phyloP scores from a whole-genome alignment of 169 alveolate species.

The Ichthyophthirius multifiliis region DNA sequence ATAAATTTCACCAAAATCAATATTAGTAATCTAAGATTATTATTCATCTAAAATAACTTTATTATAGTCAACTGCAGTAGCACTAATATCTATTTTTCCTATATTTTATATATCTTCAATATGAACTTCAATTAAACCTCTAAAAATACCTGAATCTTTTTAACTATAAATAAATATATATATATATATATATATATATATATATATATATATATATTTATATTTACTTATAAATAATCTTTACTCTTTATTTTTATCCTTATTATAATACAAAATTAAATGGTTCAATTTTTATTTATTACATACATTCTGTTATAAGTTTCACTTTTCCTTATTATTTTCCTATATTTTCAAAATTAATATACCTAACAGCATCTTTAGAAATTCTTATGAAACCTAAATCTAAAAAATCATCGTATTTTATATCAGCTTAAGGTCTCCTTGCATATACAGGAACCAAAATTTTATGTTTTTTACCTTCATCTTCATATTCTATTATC shows the following conservation, averaged over 20 bases:
- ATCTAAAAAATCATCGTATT: not conserved
- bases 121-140: slow-evolving; percentile 59
- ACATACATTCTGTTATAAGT: slow-evolving; percentile 57
- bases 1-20: slow-evolving; percentile 76
- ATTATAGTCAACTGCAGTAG: slow-evolving; percentile 37
- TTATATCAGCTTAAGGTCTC: not conserved
- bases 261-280: not conserved
- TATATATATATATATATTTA: slow-evolving; percentile 36
- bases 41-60: slow-evolving; percentile 76
- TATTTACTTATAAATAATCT: slow-evolving; percentile 29
- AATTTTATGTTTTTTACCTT: not conserved
- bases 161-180: slow-evolving; percentile 57
- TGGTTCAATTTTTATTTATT: slow-evolving; percentile 14
- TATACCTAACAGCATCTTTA: not conserved
- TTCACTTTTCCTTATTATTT: slow-evolving; percentile 54
- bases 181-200: slow-evolving; percentile 30
- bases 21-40: slow-evolving; percentile 62
- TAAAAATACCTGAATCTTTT: slow-evolving; percentile 68
- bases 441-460: not conserved
- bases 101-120: slow-evolving; percentile 44
- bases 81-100: slow-evolving; percentile 47
- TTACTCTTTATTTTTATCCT: slow-evolving; percentile 3
- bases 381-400: not conserved
- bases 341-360: slow-evolving; percentile 74
- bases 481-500: slow-evolving; percentile 4